Base-by-base conservation (phyloP, 257 asterid species). In the Plectranthus barbatus region DNA sequence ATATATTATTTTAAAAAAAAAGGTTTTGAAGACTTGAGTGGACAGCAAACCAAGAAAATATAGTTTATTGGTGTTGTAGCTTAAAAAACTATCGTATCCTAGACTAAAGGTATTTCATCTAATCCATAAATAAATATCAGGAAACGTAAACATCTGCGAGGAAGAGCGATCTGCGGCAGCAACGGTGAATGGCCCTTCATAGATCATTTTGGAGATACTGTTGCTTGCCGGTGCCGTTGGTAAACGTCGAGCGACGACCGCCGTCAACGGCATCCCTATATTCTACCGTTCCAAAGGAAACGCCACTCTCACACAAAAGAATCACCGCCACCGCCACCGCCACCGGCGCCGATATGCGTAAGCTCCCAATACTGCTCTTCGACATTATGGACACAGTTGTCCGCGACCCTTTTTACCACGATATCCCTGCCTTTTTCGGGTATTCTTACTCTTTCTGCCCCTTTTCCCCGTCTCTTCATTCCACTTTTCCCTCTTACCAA, bases 341-440 rank as follows among this genome's bases (percentile, higher is more conserved):
- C 72, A 17, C 61, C 26, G 50, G 26, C 41, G 11, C 39, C 34
- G 15, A 34, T 49, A 19, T 17, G 9, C 59, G 86, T 50, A 91
- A 82, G 77, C 81, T 83, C 45, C 98, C 98, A 12, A 56, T 91
- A 45, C 77, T 91, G 64, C 83, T 91, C 36, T 91, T 91, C 76
- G 98, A 91, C 72, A 84, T 91, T 50, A 84, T 91, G 92, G 95
- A 88, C 67, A 91, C 98, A 7, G 57, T 91, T 48, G 94, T 91
- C 59, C 86, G 87, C 54, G 96, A 88, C 80, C 96, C 98, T 7
- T 91, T 91, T 71, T 91, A 88, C 77, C 84, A 91, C 12, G 83
- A 83, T 18, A 64, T 91, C 75, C 96, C 96, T 9, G 82, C 83
- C 26, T 91, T 88, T 73, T 86, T 91, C 77, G 79, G 96, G 97